These are phyloP conservation scores for Penicillium coprophilum DNA, from an alignment of 495 filamentous ascomycete species.

Conservation along the genomic window DNA sequence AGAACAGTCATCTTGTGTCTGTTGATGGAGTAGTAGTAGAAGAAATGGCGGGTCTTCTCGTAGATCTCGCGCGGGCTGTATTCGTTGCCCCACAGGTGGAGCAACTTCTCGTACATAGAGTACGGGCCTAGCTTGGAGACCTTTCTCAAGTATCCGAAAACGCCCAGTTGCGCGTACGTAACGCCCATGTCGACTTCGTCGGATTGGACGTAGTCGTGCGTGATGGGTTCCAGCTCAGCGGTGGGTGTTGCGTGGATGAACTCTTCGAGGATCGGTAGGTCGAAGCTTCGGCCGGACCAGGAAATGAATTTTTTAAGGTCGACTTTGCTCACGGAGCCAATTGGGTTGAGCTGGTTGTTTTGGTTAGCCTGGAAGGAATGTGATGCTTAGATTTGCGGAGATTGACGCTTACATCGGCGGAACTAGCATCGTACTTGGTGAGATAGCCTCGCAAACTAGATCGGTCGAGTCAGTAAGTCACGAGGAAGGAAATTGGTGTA, in stretches of 20 bases:
- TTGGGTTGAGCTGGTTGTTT: slow-evolving; percentile 56
- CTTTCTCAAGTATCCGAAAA: slow-evolving; percentile 68
- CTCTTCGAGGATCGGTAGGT: slow-evolving; percentile 67
- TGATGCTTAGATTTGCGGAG: neutral
- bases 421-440: slow-evolving; percentile 67
- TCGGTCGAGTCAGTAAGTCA: slow-evolving; percentile 9
- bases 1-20: slow-evolving; percentile 68
- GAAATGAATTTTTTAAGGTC: slow-evolving; percentile 79
- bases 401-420: slow-evolving; percentile 49
- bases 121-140: slow-evolving; percentile 71
- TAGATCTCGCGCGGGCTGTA: slow-evolving; percentile 43
- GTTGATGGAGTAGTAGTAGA: slow-evolving; percentile 47
- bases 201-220: slow-evolving; percentile 47
- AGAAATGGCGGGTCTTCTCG: slow-evolving; percentile 59
- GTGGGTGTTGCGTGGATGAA: slow-evolving; percentile 78
- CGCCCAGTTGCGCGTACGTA: slow-evolving; percentile 53
- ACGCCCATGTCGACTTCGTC: slow-evolving; percentile 79
- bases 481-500: neutral
- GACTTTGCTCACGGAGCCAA: slow-evolving; percentile 68
- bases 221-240: slow-evolving; percentile 82
- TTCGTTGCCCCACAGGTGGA: slow-evolving; percentile 66
- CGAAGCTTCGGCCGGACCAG: slow-evolving; percentile 61
- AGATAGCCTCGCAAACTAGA: slow-evolving; percentile 63
- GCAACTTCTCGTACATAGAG: slow-evolving; percentile 65
- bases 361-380: slow-evolving; percentile 10